Conservation (phyloP, 2,329 filamentous ascomycete genomes). For the Curvularia verruculosa region DNA sequence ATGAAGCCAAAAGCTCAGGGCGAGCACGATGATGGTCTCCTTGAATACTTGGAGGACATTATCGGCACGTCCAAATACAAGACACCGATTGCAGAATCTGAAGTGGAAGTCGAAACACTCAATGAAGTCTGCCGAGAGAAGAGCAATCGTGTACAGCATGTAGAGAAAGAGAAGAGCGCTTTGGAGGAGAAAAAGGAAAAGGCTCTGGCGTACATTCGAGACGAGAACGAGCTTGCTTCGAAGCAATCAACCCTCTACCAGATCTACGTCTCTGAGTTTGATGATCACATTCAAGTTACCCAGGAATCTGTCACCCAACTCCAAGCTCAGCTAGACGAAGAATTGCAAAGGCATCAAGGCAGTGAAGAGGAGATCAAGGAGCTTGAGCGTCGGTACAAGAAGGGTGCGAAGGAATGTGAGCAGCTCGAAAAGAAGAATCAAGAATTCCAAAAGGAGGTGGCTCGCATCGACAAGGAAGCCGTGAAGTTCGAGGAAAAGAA, state of each 20-base stretch:
- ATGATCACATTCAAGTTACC: constrained; percentile 85
- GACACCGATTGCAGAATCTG: constrained; percentile 91
- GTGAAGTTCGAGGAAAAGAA: constrained; percentile 98
- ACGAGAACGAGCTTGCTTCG: constrained; percentile 88
- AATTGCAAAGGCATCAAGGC: constrained; percentile 90
- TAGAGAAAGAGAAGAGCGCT: constrained; percentile 93
- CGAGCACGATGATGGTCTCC: constrained; percentile 92
- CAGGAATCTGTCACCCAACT: constrained; percentile 91
- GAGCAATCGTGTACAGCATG: constrained; percentile 91
- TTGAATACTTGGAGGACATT: constrained; percentile 98
- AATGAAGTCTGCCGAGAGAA: constrained; percentile 97
- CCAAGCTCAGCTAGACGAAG: constrained; percentile 82
- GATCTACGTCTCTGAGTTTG: constrained; percentile 84
- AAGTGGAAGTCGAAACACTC: constrained; percentile 83
- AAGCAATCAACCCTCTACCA: constrained; percentile 95
- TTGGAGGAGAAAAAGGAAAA: constrained; percentile 97
- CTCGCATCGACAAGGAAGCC: constrained; percentile 92
- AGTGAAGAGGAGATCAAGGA: constrained; percentile 89
- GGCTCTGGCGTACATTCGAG: constrained; percentile 83
- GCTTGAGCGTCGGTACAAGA: constrained; percentile 82
- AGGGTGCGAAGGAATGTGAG: constrained; percentile 82
- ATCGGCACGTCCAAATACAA: constrained; percentile 99
- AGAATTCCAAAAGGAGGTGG: constrained; percentile 79
- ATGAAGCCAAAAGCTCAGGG: constrained; percentile 97
- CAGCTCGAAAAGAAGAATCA: constrained; percentile 82